phyloP scores from a whole-genome alignment of 129 eudicot species.

The Logfia minima region DNA sequence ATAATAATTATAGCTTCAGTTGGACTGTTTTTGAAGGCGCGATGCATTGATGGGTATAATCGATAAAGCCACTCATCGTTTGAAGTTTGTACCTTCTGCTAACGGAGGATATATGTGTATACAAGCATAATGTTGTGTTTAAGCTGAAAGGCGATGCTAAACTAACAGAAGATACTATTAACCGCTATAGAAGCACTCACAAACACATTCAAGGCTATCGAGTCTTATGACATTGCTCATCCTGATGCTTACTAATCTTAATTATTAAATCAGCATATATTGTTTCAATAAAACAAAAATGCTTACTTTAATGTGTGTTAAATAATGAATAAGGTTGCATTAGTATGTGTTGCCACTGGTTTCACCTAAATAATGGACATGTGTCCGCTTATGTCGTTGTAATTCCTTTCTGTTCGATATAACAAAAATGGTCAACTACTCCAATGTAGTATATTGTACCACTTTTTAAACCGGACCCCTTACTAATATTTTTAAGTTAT shows the following conservation, averaged over 20 bases:
- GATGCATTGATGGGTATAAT: conserved; percentile 12
- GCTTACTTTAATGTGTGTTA: too few relatives aligned
- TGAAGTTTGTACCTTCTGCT: background rate
- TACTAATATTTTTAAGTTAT: too few relatives aligned
- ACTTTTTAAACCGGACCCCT: too few relatives aligned
- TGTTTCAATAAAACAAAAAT: background rate
- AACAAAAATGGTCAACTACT: background rate
- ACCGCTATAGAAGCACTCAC: background rate
- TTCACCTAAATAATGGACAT: too few relatives aligned
- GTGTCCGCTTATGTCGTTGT: background rate
- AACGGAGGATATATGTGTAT: conserved; percentile 2
- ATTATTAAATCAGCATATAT: too few relatives aligned
- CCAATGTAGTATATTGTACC: too few relatives aligned
- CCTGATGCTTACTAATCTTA: conserved; percentile 6
- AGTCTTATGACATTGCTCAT: conserved; percentile 11
- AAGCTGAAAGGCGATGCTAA: background rate
- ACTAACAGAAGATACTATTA: conserved; percentile 14
- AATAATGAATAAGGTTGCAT: too few relatives aligned
- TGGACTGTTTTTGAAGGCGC: conserved; percentile 16
- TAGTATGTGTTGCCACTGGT: too few relatives aligned
- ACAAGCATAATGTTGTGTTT: background rate
- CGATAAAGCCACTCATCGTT: background rate
- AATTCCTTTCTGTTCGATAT: background rate
- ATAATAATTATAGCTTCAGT: background rate
- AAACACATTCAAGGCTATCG: background rate